phyloP scores from a whole-genome alignment of 2,329 filamentous ascomycete species.

The Pezicula carpinea region DNA sequence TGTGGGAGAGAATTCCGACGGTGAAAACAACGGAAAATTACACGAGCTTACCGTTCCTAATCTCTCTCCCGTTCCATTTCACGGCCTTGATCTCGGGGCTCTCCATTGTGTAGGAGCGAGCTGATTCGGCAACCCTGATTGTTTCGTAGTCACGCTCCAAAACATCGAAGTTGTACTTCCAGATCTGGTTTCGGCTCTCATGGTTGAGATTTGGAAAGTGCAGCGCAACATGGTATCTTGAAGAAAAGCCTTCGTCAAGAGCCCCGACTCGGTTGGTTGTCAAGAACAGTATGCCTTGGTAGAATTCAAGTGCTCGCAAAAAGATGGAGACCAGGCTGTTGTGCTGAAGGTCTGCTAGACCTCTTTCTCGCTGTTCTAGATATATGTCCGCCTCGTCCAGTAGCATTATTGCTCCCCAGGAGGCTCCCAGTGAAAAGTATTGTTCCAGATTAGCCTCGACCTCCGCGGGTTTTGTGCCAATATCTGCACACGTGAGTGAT shows the following conservation, averaged over 20 bases:
- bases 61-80: slow-evolving; percentile 10
- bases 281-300: slow-evolving; percentile 34
- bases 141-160: slow-evolving; percentile 2
- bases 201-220: slow-evolving; percentile 19
- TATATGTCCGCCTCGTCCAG: slow-evolving; percentile 49
- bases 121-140: not conserved
- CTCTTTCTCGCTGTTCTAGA: slow-evolving; percentile 26
- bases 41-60: slow-evolving; percentile 8
- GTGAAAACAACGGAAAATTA: too few relatives aligned
- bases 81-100: not conserved
- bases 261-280: slow-evolving; percentile 32
- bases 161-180: slow-evolving; percentile 10
- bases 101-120: not conserved
- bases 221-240: slow-evolving; percentile 27
- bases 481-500: slow-evolving; percentile 37
- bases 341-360: slow-evolving; percentile 22
- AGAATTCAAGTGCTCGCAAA: slow-evolving; percentile 33
- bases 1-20: too few relatives aligned
- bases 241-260: slow-evolving; percentile 32
- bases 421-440: slow-evolving; percentile 41
- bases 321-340: slow-evolving; percentile 28
- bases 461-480: slow-evolving; percentile 37
- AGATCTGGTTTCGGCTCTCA: slow-evolving; percentile 18
- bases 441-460: slow-evolving; percentile 40
- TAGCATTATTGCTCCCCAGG: slow-evolving; percentile 44